Evolutionary conservation across 2,329 filamentous ascomycete genomes (phyloP), one percentile per base, ranked within the genome.

Genomic region (Alternaria burnsii): DNA sequence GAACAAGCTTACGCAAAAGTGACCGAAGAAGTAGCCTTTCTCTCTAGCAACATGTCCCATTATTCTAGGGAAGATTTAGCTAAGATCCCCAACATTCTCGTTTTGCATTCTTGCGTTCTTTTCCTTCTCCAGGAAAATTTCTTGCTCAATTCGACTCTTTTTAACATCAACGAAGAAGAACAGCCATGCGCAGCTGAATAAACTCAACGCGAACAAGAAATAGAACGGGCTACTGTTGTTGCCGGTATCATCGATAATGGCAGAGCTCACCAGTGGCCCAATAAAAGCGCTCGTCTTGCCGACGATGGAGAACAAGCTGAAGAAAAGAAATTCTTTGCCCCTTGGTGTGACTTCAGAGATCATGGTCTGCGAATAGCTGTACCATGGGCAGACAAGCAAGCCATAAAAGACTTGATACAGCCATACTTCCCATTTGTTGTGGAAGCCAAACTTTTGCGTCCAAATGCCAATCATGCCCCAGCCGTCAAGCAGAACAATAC

Each of bases 271-370:
- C 26, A 91, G 78, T 0, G 89, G 89, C 0, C 89, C 89, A 56
- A 91, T 89, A 67, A 90, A 91, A 1, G 85, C 87, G 8, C 85
- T 88, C 0, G 88, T 88, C 77, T 91, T 91, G 44, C 88, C 88
- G 28, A 90, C 85, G 67, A 91, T 89, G 62, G 85, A 88, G 77
- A 91, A 91, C 1, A 91, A 76, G 47, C 83, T 86, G 82, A 91
- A 91, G 81, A 91, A 91, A 11, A 91, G 78, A 68, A 90, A 90
- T 66, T 91, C 89, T 69, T 90, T 87, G 38, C 88, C 88, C 6
- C 87, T 82, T 0, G 89, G 89, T 0, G 88, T 90, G 2, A 91
- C 87, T 67, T 90, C 89, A 3, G 85, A 87, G 66, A 91, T 91
- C 84, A 91, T 88, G 68, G 88, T 90, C 72, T 91, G 88, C 0